Percentiles rank a stretch among this genome's conserved stretches.
phyloP scores from a whole-genome alignment of 2,329 filamentous ascomycete genomes.

The Albifimbria verrucaria region DNA sequence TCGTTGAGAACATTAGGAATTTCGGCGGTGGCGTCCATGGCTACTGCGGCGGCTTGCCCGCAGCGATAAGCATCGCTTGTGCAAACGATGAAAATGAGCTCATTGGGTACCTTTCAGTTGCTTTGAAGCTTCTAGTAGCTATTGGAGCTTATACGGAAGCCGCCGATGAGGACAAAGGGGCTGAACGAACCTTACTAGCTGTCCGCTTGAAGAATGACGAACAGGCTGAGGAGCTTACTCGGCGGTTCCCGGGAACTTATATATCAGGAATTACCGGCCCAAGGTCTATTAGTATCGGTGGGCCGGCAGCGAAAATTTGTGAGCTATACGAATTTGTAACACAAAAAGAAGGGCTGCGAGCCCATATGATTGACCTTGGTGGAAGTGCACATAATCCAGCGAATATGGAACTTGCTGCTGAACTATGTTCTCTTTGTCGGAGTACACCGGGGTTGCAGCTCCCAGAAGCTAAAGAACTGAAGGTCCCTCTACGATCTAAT shows the following conservation, averaged over 20 bases:
- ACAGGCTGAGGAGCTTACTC: not conserved
- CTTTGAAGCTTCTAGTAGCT: not conserved
- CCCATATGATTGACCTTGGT: not conserved
- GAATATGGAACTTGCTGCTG: not conserved
- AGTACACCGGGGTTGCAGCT: not conserved
- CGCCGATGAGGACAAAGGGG: not conserved
- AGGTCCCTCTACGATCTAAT: not conserved
- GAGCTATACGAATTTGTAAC: not conserved
- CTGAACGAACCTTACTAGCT: not conserved
- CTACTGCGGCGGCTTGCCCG: not conserved
- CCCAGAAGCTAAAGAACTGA: not conserved
- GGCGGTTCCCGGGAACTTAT: not conserved
- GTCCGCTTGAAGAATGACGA: not conserved
- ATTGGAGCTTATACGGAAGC: not conserved
- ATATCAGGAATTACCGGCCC: not conserved
- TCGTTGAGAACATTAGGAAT: not conserved
- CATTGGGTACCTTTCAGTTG: not conserved
- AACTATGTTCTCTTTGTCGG: not conserved
- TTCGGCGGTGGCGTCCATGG: not conserved
- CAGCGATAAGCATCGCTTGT: not conserved
- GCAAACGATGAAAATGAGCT: not conserved
- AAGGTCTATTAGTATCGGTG: not conserved
- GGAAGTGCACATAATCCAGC: conserved; percentile 2
- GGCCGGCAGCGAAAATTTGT: not conserved
- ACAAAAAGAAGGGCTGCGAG: not conserved